Evolutionary conservation across 352 stramenopile genomes (phyloP).

Genomic region (Globisporangium nunn): DNA sequence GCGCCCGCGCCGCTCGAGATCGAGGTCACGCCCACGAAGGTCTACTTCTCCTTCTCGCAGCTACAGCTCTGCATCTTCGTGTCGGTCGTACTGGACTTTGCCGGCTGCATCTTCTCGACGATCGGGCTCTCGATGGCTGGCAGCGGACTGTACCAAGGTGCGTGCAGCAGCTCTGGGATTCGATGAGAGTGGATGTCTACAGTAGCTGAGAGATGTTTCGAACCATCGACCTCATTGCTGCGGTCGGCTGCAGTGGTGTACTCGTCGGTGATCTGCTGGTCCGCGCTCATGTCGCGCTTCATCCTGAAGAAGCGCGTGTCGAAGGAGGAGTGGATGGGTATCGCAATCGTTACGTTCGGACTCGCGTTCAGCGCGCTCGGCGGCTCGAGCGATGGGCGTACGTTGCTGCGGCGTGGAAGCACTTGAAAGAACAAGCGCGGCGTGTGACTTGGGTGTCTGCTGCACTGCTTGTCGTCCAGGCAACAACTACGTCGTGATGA

Average conservation of each 20-base stretch:
- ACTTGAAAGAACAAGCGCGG: too few species aligned
- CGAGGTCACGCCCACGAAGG: conserved; percentile 12
- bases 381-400: conserved; percentile 47
- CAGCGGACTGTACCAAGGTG: conserved; percentile 68
- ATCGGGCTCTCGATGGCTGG: conserved; percentile 75
- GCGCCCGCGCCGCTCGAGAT: conserved; percentile 1
- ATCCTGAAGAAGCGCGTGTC: conserved; percentile 72
- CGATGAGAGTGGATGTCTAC: too few species aligned
- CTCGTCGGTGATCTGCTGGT: conserved; percentile 86
- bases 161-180: too few species aligned
- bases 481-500: conserved; percentile 67
- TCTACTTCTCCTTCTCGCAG: conserved; percentile 40
- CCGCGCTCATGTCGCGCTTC: conserved; percentile 67
- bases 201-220: too few species aligned
- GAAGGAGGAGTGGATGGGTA: conserved; percentile 72
- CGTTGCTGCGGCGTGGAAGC: not conserved
- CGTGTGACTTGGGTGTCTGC: too few species aligned
- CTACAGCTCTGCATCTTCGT: conserved; percentile 58
- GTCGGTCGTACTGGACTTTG: conserved; percentile 76
- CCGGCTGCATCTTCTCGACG: conserved; percentile 81
- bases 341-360: conserved; percentile 77
- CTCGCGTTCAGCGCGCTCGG: conserved; percentile 75
- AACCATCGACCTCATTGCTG: too few species aligned
- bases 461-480: conserved; percentile 6
- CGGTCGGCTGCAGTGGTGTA: conserved; percentile 38